Evolutionary conservation across 2,329 filamentous ascomycete species (phyloP), one percentile per base, ranked within the genome.

Genomic region (Aspergillus floridensis): DNA sequence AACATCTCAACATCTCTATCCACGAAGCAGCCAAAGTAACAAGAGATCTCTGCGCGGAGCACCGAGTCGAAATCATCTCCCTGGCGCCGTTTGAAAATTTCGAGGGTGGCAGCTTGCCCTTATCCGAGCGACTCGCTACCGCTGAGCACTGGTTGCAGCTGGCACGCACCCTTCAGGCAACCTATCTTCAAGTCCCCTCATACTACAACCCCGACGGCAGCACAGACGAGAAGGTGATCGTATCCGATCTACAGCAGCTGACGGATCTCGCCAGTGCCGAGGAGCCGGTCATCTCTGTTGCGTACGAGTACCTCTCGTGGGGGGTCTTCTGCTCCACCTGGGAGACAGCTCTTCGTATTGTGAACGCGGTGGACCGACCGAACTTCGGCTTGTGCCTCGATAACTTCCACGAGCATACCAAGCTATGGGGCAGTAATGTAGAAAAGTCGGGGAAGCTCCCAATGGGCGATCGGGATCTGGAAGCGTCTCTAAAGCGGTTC

Each of bases 381-480:
- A 77, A 77, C 52, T 78, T 77, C 49, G 74, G 75, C 0, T 59
- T 76, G 0, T 77, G 75, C 50, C 63, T 77, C 7, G 75, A 77
- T 56, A 75, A 60, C 0, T 77, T 76, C 58, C 76, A 77, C 53
- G 62, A 72, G 14, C 51, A 65, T 10, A 72, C 68, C 0, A 68
- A 68, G 46, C 26, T 76, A 6, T 77, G 73, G 74, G 74, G 63
- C 0, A 70, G 72, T 59, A 64, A 69, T 2, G 65, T 65, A 21
- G 53, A 61, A 1, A 3, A 47, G 0, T 66, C 64, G 1, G 74
- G 75, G 0, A 57, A 66, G 21, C 68, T 65, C n/a, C 65, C 67
- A 1, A 48, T 64, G 16, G 66, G 62, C 1, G 65, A 66, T 12
- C 5, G 31, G 21, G 52, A 51, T 7, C 56, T 76, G n/a, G 49